phyloP scores from a whole-genome alignment of 257 asterid species.

The Euphrasia confusa region DNA sequence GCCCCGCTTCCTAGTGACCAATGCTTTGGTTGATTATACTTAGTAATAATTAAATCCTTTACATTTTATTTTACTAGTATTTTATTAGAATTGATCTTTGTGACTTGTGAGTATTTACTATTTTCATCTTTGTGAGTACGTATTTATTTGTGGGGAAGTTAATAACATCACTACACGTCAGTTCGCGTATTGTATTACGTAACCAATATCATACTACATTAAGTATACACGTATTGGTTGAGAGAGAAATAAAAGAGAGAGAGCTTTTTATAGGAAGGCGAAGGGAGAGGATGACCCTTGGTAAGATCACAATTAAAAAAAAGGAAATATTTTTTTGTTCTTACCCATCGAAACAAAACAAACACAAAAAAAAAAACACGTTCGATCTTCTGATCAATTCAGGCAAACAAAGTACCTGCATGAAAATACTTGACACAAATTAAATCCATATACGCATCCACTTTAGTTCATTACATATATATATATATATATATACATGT shows the following conservation, averaged over 20 bases:
- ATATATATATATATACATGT: not conserved
- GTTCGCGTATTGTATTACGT: too few species aligned
- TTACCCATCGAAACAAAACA: constrained; percentile 14
- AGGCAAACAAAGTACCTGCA: constrained; percentile 9
- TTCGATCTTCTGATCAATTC: constrained; percentile 17
- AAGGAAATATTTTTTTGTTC: constrained; percentile 19
- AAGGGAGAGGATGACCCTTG: constrained; percentile 20
- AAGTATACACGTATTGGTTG: too few species aligned
- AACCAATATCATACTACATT: too few species aligned
- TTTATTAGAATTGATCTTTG: too few species aligned
- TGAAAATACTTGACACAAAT: not conserved
- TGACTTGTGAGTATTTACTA: too few species aligned
- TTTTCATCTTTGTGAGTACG: too few species aligned
- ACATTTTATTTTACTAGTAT: too few species aligned
- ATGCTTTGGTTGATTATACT: constrained; percentile 55
- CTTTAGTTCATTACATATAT: not conserved
- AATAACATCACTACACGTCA: too few species aligned
- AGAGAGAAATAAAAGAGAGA: constrained; percentile 10
- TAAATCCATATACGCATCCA: not conserved
- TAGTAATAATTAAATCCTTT: too few species aligned
- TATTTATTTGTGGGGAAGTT: too few species aligned
- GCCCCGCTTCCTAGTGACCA: constrained; percentile 69
- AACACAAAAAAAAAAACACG: not conserved
- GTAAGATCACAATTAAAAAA: constrained; percentile 24
- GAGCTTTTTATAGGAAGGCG: constrained; percentile 30